These are phyloP conservation scores for Monilinia fructicola DNA, from an alignment of 2,329 filamentous ascomycete species.

Conservation along the genomic window DNA sequence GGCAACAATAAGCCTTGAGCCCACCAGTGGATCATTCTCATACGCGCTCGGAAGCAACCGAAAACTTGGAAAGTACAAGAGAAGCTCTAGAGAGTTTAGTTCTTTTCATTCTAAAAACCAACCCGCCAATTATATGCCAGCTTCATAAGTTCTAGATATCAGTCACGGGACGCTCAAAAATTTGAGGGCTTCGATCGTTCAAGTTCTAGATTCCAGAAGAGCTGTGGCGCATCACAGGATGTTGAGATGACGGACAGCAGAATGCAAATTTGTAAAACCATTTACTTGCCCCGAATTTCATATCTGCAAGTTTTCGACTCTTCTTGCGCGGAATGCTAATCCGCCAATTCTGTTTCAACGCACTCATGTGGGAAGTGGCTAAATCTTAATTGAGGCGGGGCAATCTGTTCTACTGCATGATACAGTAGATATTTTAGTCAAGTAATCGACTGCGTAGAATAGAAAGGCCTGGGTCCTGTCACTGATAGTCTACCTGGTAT, in stretches of 20 bases:
- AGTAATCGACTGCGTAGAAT: too few relatives aligned
- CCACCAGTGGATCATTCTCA: neutral
- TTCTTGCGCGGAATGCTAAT: too few relatives aligned
- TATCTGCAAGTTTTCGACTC: too few relatives aligned
- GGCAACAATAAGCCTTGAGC: neutral
- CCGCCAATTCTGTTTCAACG: too few relatives aligned
- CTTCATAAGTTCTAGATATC: fast-evolving
- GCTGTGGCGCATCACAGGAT: neutral
- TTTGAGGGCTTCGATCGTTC: neutral
- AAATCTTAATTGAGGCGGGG: too few relatives aligned
- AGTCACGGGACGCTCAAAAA: too few relatives aligned
- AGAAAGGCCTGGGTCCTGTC: too few relatives aligned
- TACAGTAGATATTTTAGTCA: too few relatives aligned
- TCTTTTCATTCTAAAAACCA: neutral
- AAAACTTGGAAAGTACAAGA: neutral
- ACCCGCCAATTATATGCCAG: neutral
- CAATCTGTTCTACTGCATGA: too few relatives aligned
- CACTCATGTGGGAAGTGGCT: too few relatives aligned
- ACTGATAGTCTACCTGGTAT: too few relatives aligned
- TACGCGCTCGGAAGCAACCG: neutral
- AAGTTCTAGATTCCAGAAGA: neutral
- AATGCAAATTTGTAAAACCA: neutral
- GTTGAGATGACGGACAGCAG: neutral
- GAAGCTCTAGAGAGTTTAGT: fast-evolving
- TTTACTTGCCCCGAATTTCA: too few relatives aligned